phyloP scores from a whole-genome alignment of 176 grass and related monocot genomes.

The Phoenix roebelenii region DNA sequence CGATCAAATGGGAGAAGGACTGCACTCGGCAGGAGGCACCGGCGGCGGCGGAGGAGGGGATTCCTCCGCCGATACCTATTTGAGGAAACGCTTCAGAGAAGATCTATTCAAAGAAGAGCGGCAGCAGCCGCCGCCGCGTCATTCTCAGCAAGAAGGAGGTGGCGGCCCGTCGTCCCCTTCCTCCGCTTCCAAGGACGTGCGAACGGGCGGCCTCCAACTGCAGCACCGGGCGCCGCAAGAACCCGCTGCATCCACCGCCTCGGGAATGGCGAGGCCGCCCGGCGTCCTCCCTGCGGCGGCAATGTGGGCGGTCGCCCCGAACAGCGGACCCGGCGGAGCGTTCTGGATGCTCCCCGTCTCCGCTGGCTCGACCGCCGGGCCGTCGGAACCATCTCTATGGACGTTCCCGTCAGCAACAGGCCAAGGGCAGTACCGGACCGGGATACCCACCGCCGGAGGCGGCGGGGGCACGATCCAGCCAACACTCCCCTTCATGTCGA shows the following conservation, averaged over 20 bases:
- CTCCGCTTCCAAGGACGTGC: constrained; percentile 13
- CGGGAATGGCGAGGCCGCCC: constrained; percentile 18
- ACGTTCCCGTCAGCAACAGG: constrained; percentile 36
- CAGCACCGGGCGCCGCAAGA: constrained; percentile 15
- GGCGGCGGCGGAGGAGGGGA: constrained; percentile 13
- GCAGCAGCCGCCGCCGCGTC: constrained; percentile 8
- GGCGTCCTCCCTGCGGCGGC: constrained; percentile 19
- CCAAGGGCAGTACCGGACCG: constrained; percentile 19
- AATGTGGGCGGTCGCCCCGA: constrained; percentile 85
- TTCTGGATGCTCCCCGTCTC: constrained; percentile 96
- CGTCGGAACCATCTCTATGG: constrained; percentile 69
- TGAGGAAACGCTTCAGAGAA: constrained; percentile 80
- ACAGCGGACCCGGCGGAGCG: constrained; percentile 39
- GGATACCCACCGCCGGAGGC: constrained; percentile 4
- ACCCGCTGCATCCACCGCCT: constrained; percentile 14
- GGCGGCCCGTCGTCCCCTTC: constrained; percentile 30
- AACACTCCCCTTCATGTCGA: constrained; percentile 46
- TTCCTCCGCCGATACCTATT: constrained; percentile 45
- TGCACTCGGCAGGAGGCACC: background rate
- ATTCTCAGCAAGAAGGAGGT: background rate
- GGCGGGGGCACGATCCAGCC: constrained; percentile 52
- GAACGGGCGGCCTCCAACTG: constrained; percentile 5
- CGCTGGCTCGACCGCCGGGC: constrained; percentile 28
- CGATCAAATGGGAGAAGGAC: constrained; percentile 11
- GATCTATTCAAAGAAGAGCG: constrained; percentile 88